These are phyloP conservation scores for Phytophthora tentaculata DNA, from an alignment of 352 stramenopile genomes.

Conservation along the genomic window DNA sequence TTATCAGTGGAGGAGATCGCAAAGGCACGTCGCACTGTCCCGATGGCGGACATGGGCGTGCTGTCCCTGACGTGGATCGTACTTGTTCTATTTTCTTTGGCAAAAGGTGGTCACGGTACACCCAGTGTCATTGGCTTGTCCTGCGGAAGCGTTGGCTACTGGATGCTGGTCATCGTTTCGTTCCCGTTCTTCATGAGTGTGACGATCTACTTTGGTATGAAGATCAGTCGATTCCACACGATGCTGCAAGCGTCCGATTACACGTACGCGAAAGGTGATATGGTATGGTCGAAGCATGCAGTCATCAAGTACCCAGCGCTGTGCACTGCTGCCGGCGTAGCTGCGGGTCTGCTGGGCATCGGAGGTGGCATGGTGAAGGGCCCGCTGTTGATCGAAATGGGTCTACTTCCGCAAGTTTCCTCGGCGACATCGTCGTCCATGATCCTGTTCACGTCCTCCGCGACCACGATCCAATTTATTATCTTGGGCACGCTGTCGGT, in stretches of 20 bases:
- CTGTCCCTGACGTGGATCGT: slow-evolving; percentile 82
- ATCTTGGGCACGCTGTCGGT: slow-evolving; percentile 92
- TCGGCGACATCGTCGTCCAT: slow-evolving; percentile 92
- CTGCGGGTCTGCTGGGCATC: slow-evolving; percentile 85
- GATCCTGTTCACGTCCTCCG: slow-evolving; percentile 95
- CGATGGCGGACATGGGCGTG: slow-evolving; percentile 65
- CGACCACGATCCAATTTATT: slow-evolving; percentile 95
- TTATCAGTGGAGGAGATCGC: slow-evolving; percentile 62
- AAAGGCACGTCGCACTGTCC: slow-evolving; percentile 56
- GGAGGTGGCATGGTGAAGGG: slow-evolving; percentile 93
- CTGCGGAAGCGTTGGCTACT: slow-evolving; percentile 76
- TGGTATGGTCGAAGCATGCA: slow-evolving; percentile 92
- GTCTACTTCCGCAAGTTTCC: slow-evolving; percentile 85
- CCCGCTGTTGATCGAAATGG: slow-evolving; percentile 91
- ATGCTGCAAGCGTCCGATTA: slow-evolving; percentile 82
- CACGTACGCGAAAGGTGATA: slow-evolving; percentile 95
- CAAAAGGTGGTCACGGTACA: slow-evolving; percentile 77
- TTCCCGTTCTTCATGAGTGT: slow-evolving; percentile 77
- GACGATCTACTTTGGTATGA: slow-evolving; percentile 80
- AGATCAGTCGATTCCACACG: slow-evolving; percentile 66
- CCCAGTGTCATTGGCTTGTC: slow-evolving; percentile 75
- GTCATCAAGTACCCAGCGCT: slow-evolving; percentile 87
- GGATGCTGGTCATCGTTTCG: slow-evolving; percentile 59
- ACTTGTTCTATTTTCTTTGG: slow-evolving; percentile 80
- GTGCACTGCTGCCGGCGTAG: slow-evolving; percentile 74